Conservation (phyloP, 2,329 filamentous ascomycete genomes). For the Thielaviopsis populi region DNA sequence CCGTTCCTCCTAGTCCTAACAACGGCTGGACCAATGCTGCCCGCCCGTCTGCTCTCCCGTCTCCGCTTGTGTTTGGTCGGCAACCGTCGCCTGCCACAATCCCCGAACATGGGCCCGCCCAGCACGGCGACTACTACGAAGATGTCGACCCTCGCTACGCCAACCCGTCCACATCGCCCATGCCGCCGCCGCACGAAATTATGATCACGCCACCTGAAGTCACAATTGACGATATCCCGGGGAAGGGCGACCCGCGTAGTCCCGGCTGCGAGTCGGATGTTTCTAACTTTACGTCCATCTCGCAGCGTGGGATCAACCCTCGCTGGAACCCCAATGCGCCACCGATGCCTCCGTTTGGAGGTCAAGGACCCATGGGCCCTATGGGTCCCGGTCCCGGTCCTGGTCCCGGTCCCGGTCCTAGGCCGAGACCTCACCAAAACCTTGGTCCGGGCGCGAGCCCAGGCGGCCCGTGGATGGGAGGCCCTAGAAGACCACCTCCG, state of each 20-base stretch:
- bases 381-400: not conserved
- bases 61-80: conserved; percentile 23
- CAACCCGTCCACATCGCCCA: conserved; percentile 19
- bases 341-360: conserved; percentile 24
- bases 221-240: conserved; percentile 49
- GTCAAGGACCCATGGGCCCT: not conserved
- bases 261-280: conserved; percentile 58
- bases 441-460: not conserved
- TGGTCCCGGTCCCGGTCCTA: not conserved
- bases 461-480: conserved; percentile 8
- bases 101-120: conserved; percentile 22
- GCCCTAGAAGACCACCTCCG: conserved; percentile 27
- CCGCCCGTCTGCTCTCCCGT: conserved; percentile 26
- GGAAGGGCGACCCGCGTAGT: conserved; percentile 42
- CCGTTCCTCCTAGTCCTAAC: not conserved
- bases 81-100: not conserved
- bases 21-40: conserved; percentile 22
- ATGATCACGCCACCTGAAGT: conserved; percentile 24
- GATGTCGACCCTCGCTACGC: conserved; percentile 84
- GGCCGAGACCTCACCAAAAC: not conserved
- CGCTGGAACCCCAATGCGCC: conserved; percentile 54
- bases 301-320: conserved; percentile 76
- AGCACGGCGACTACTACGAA: conserved; percentile 58
- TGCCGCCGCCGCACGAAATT: conserved; percentile 12
- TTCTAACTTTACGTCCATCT: conserved; percentile 80